phyloP scores from a whole-genome alignment of 78 protist species.

The Goniomonas avonlea region DNA sequence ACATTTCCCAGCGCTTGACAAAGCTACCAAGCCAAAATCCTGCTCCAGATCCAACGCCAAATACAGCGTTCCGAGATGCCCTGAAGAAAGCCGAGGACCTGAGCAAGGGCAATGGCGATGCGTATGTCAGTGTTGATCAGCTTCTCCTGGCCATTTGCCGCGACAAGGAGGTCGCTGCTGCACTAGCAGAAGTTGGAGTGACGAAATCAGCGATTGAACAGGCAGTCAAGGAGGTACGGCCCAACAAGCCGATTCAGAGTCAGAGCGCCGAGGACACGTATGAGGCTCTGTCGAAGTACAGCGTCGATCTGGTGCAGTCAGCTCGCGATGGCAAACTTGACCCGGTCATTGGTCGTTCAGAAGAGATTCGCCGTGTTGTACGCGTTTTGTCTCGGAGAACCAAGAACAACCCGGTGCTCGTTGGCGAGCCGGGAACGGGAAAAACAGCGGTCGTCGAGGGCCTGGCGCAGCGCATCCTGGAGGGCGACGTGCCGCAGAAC shows the following conservation, averaged over 20 bases:
- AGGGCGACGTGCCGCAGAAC: slow-evolving; percentile 90
- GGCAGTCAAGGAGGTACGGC: background rate
- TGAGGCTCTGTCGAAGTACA: slow-evolving; percentile 74
- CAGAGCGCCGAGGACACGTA: background rate
- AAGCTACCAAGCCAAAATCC: too few relatives aligned
- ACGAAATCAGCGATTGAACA: too few relatives aligned
- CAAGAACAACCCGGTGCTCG: slow-evolving; percentile 95
- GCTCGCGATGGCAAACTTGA: slow-evolving; percentile 91
- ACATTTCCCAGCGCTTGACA: too few relatives aligned
- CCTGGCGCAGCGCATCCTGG: slow-evolving; percentile 92
- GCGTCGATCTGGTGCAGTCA: slow-evolving; percentile 55
- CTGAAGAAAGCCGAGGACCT: too few relatives aligned
- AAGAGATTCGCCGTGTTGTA: slow-evolving; percentile 86
- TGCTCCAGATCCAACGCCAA: too few relatives aligned
- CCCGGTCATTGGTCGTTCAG: slow-evolving; percentile 96
- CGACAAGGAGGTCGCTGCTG: too few relatives aligned
- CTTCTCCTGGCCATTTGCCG: too few relatives aligned
- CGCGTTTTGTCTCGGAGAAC: slow-evolving; percentile 76
- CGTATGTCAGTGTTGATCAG: background rate
- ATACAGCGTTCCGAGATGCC: too few relatives aligned
- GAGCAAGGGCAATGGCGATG: background rate
- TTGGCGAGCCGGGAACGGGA: slow-evolving; percentile 95
- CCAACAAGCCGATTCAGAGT: background rate
- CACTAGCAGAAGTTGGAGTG: too few relatives aligned
- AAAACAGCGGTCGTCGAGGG: slow-evolving; percentile 95